These are phyloP conservation scores for Triticum aestivum DNA, from an alignment of 176 grass and related monocot species.

Conservation along the genomic window DNA sequence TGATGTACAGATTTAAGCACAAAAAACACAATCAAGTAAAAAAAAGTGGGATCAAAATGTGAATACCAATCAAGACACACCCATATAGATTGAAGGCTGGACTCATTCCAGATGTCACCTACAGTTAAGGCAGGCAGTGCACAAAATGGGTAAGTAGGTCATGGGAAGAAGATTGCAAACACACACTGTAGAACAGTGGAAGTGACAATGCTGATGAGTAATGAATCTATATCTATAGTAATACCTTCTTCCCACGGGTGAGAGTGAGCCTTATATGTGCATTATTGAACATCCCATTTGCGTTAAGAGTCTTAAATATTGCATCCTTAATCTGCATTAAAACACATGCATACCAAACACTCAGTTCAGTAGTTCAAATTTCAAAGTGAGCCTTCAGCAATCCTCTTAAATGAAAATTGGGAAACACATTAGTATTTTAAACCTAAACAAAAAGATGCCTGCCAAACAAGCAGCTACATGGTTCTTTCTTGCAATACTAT, in stretches of 20 bases:
- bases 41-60: not conserved
- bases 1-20: constrained; percentile 3
- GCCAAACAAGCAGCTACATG: constrained; percentile 2
- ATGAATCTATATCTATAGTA: constrained; percentile 24
- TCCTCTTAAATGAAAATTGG: not conserved
- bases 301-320: constrained; percentile 85
- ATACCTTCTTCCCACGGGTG: constrained; percentile 92
- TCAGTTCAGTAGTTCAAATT: constrained; percentile 20
- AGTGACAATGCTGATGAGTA: constrained; percentile 16
- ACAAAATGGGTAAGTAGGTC: constrained; percentile 9
- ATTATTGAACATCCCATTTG: constrained; percentile 97
- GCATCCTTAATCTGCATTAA: constrained; percentile 82
- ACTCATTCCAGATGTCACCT: constrained; percentile 99
- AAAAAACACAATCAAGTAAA: not conserved
- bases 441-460: not conserved
- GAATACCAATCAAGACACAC: constrained; percentile 83
- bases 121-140: constrained; percentile 33
- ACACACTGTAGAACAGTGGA: constrained; percentile 27
- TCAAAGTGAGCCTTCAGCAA: not conserved
- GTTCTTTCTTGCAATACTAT: constrained; percentile 26
- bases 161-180: not conserved
- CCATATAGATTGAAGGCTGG: constrained; percentile 96
- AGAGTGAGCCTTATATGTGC: constrained; percentile 94
- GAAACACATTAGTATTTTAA: constrained; percentile 14
- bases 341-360: not conserved